Evolutionary conservation across 2,329 filamentous ascomycete species (phyloP), one percentile per base, ranked within the genome.

Genomic region (Ustulina deusta): DNA sequence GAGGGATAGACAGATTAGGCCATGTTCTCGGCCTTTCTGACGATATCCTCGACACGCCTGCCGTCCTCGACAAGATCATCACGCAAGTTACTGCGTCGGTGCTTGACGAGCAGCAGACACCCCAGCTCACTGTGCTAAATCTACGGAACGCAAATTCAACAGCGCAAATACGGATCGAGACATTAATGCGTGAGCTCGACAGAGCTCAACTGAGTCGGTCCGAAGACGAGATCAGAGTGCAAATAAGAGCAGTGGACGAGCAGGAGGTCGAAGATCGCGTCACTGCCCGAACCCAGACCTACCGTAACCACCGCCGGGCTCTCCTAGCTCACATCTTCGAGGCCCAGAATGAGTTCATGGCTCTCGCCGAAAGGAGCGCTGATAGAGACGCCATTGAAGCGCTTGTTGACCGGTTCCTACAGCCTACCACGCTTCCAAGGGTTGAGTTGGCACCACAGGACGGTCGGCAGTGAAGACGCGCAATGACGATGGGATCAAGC

Each of bases 191-290:
- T n/a, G 42, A 69, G 10, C 60, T 68, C 17, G 58, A 64, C 10
- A 51, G 27, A 4, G 61, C 59, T 11, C 38, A 46, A 17, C 13
- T 48, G 2, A 36, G 10, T 20, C 68, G 64, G 62, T n/a, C 67
- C 6, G 65, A 61, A 2, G 69, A 59, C 6, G 59, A 69, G 22
- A 17, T 70, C 13, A 59, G 48, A 13, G 48, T 40, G 32, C 1
- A 25, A 2, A 60, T 72, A 11, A 17, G 44, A 0, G 17, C 66
- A 10, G 65, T 65, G 17, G 27, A 74, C 1, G 60, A 74, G 6
- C 60, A 61, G 1, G 72, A 73, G 65, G 2, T 75, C 1, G 68
- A 68, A 3, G 62, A 27, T 15, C 62, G 66, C 1, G 71, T 72
- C 1, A 68, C 57, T 27, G 3, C 17, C 3, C 55, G 55, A 13